These are phyloP conservation scores for Stephanodiscus triporus DNA, from an alignment of 108 stramenopile genomes.

Conservation along the genomic window DNA sequence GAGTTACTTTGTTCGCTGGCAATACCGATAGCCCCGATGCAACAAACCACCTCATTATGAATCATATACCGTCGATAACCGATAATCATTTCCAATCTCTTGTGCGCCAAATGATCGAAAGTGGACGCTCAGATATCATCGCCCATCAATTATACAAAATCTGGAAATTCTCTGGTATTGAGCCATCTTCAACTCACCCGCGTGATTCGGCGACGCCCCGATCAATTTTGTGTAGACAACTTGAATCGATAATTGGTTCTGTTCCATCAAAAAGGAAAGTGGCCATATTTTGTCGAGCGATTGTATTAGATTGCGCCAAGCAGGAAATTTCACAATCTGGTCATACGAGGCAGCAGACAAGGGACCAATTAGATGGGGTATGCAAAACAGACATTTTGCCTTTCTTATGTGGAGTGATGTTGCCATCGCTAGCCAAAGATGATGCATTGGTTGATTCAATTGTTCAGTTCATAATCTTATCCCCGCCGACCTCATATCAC, in stretches of 20 bases:
- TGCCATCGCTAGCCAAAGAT: constrained; percentile 21
- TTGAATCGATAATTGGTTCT: constrained; percentile 23
- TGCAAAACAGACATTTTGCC: constrained; percentile 32
- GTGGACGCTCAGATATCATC: constrained; percentile 18
- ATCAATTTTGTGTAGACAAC: constrained; percentile 37
- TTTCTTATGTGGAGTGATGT: constrained; percentile 23
- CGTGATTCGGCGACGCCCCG: constrained; percentile 5
- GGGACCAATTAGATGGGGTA: constrained; percentile 8
- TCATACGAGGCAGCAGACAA: background rate
- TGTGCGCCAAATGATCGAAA: constrained; percentile 21
- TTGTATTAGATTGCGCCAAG: constrained; percentile 23
- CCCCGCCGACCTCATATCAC: constrained; percentile 42
- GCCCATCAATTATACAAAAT: constrained; percentile 15
- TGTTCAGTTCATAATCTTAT: constrained; percentile 39
- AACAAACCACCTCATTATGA: background rate
- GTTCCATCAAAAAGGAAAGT: constrained; percentile 38
- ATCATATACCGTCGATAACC: background rate
- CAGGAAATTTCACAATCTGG: background rate
- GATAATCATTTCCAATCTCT: constrained; percentile 27
- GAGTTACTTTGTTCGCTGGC: too few species aligned
- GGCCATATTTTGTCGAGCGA: constrained; percentile 25
- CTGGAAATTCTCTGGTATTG: constrained; percentile 13
- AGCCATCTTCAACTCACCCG: background rate
- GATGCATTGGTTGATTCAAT: constrained; percentile 32
- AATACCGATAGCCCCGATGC: background rate